Evolutionary conservation across 177 flowering plant species (phyloP).

Genomic region (Telopea speciosissima): DNA sequence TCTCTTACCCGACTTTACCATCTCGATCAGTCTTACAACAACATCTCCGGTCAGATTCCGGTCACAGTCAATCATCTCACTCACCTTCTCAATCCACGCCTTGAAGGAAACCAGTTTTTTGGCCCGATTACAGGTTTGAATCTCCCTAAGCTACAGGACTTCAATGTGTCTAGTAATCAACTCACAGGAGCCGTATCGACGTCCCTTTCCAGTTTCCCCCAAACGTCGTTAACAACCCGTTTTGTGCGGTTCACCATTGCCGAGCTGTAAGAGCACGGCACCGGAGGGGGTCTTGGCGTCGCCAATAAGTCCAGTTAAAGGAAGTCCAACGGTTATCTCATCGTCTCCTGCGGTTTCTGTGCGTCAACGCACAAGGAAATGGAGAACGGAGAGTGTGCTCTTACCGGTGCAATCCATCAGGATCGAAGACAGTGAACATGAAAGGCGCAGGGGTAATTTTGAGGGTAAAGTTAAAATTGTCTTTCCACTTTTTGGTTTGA

Average conservation of each 20-base stretch:
- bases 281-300: slow-evolving; percentile 39
- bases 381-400: no score
- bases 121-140: slow-evolving; percentile 43
- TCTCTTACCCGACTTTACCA: slow-evolving; percentile 53
- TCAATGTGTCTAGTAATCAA: slow-evolving; percentile 62
- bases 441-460: no score
- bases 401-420: no score
- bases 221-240: slow-evolving; percentile 34
- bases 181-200: slow-evolving; percentile 57
- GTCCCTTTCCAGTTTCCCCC: slow-evolving; percentile 49
- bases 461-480: no score
- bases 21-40: slow-evolving; percentile 68
- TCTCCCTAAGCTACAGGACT: slow-evolving; percentile 50
- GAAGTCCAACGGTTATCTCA: slow-evolving; percentile 22
- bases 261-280: slow-evolving; percentile 30
- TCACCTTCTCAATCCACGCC: slow-evolving; percentile 56
- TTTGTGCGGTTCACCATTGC: slow-evolving; percentile 69
- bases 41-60: slow-evolving; percentile 52
- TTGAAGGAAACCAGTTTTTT: slow-evolving; percentile 55
- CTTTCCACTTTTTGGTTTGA: no score
- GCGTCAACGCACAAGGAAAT: slow-evolving; percentile 4
- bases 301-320: slow-evolving; percentile 24
- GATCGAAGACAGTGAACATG: no score
- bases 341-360: slow-evolving; percentile 41
- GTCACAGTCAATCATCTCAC: no score